Conservation (phyloP, 148 eudicot genomes). For the Drosera capensis region DNA sequence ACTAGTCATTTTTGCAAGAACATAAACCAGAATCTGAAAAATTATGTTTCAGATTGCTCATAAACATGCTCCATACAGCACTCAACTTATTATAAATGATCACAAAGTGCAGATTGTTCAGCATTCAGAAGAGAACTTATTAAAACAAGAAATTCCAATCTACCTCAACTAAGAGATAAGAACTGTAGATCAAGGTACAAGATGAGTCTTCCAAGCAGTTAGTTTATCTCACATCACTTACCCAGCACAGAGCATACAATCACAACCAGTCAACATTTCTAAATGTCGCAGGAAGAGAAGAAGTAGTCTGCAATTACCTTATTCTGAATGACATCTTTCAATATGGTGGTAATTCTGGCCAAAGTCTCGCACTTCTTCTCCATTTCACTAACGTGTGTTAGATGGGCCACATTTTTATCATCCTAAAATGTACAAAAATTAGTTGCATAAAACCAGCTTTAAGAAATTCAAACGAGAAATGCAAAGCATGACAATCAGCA, state of each 20-base stretch:
- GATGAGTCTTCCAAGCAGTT: too few species aligned
- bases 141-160: too few species aligned
- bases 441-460: slow-evolving; percentile 1
- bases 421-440: slow-evolving; percentile 34
- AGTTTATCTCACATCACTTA: too few species aligned
- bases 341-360: slow-evolving; percentile 75
- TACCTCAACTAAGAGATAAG: too few species aligned
- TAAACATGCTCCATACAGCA: too few species aligned
- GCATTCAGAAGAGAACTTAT: too few species aligned
- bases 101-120: too few species aligned
- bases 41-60: too few species aligned
- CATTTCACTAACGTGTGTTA: slow-evolving; percentile 96
- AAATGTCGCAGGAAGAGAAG: background rate
- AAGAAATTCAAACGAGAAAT: background rate
- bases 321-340: slow-evolving; percentile 97
- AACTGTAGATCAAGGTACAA: too few species aligned
- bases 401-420: slow-evolving; percentile 94
- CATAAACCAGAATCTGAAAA: too few species aligned
- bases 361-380: slow-evolving; percentile 97
- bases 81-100: too few species aligned
- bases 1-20: too few species aligned
- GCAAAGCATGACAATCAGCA: background rate
- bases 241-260: background rate
- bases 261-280: background rate
- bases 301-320: slow-evolving; percentile 53